Conservation (phyloP, 352 stramenopile genomes). For the Phytophthora crassamura region DNA sequence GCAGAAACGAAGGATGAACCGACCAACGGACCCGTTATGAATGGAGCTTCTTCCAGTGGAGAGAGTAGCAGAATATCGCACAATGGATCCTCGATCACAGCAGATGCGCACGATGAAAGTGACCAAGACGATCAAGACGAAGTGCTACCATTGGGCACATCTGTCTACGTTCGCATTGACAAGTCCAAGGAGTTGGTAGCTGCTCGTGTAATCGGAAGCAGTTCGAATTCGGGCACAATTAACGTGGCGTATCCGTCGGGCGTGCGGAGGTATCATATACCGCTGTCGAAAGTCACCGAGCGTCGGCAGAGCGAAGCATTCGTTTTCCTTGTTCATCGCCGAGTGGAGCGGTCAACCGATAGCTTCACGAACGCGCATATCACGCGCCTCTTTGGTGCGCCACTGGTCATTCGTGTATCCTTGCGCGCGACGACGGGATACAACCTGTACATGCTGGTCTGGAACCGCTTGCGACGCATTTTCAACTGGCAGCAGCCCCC, state of each 20-base stretch:
- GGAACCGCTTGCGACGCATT: constrained; percentile 79
- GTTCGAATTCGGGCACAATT: constrained; percentile 55
- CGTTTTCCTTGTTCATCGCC: constrained; percentile 85
- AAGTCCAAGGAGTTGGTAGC: constrained; percentile 67
- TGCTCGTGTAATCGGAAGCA: constrained; percentile 77
- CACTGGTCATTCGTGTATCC: constrained; percentile 77
- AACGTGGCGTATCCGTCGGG: constrained; percentile 76
- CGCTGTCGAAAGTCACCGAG: constrained; percentile 61
- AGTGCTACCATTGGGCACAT: constrained; percentile 53
- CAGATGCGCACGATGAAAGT: constrained; percentile 10
- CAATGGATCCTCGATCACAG: neutral
- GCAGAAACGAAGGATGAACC: too few species aligned
- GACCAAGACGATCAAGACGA: constrained; percentile 37
- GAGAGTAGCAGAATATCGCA: too few species aligned
- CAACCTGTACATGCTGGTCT: constrained; percentile 81
- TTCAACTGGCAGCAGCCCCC: constrained; percentile 85
- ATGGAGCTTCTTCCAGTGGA: too few species aligned
- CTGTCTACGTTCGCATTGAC: constrained; percentile 69
- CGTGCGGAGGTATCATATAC: constrained; percentile 65
- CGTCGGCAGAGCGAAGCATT: constrained; percentile 61
- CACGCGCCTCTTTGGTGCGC: constrained; percentile 80
- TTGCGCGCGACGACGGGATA: constrained; percentile 67
- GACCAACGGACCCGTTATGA: too few species aligned
- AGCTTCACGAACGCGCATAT: constrained; percentile 85
- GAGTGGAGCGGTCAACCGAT: constrained; percentile 82